Conservation (phyloP, 2,329 filamentous ascomycete genomes). For the Intubia oerlemansii region DNA sequence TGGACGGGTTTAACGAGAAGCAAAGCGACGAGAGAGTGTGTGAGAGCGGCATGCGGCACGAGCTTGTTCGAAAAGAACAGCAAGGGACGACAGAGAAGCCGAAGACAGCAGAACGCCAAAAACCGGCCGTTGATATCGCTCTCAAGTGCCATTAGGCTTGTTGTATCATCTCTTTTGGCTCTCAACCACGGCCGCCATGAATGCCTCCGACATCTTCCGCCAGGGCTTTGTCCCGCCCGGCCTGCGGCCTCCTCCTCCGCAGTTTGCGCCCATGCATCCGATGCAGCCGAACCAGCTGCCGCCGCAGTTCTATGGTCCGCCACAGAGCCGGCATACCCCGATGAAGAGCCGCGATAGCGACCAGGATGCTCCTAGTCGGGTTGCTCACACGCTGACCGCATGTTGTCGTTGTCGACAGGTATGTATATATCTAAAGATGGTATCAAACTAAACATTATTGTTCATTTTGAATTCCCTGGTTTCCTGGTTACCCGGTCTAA, state of each 20-base stretch:
- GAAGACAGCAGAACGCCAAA: too few species aligned
- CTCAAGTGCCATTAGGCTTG: too few species aligned
- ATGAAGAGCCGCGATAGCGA: slow-evolving; percentile 4
- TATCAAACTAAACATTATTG: too few species aligned
- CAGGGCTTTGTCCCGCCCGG: slow-evolving; percentile 29
- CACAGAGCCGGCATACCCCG: not conserved
- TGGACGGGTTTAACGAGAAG: too few species aligned
- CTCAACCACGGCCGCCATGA: slow-evolving; percentile 26
- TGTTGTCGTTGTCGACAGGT: slow-evolving; percentile 66
- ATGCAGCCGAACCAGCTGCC: slow-evolving; percentile 7
- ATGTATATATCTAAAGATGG: too few species aligned
- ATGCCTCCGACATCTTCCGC: slow-evolving; percentile 36
- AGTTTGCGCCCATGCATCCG: not conserved
- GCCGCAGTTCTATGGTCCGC: not conserved
- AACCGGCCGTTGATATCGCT: too few species aligned
- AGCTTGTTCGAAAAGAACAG: not conserved
- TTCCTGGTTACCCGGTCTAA: too few species aligned
- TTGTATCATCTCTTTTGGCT: too few species aligned
- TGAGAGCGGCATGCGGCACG: not conserved
- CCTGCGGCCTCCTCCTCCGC: slow-evolving; percentile 16
- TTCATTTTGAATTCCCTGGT: too few species aligned
- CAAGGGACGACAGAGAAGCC: too few species aligned
- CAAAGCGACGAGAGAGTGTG: too few species aligned
- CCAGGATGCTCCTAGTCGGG: slow-evolving; percentile 31
- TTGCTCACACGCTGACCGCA: slow-evolving; percentile 61